Base-by-base conservation (phyloP, 2,329 filamentous ascomycete genomes). In the Talaromyces amestolkiae region DNA sequence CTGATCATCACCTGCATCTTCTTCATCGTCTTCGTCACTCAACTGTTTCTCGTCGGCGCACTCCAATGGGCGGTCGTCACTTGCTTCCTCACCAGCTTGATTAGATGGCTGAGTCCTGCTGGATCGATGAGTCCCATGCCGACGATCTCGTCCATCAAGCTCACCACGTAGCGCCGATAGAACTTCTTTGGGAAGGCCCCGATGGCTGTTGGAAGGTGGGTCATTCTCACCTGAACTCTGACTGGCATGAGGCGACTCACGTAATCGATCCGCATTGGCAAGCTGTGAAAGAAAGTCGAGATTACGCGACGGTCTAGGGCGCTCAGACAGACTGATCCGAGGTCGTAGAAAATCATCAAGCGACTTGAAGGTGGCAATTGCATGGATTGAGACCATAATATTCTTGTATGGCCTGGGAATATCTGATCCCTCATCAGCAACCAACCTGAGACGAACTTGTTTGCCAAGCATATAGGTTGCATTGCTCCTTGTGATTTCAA, bases 311-410 rank as follows among this genome's bases (percentile, higher is more conserved):
- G 81, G 82, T 51, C 89, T 85, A 13, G 91, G 87, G 22, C 91
- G 87, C 68, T 97, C 93, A 3, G 91, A 88, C 15, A 95, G 77
- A 72, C 85, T 92, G 66, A 99, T 96, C 67, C 94, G 87, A 8
- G 95, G 95, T 43, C 95, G 89, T 51, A 99, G 84, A 76, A 98
- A 99, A 75, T 99, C 95, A 74, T 98, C 95, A 27, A 99, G 81
- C 0, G 94, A 91, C 77, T 97, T 98, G 82, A 99, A 98, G 0
- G 93, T 98, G 2, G 95, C 94, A 73, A 99, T 98, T 17, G 95
- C 95, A 76, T 99, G 95, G 65, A 99, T 99, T 0, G 93, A 96
- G 0, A 99, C 95, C 90, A 97, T 97, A 68, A 99, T 96, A 70
- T 94, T 97, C 24, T 91, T 87, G 75, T 96, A 98, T 0, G 90